These are phyloP conservation scores for Neobulgaria alba DNA, from an alignment of 2,329 filamentous ascomycete genomes.

Conservation along the genomic window DNA sequence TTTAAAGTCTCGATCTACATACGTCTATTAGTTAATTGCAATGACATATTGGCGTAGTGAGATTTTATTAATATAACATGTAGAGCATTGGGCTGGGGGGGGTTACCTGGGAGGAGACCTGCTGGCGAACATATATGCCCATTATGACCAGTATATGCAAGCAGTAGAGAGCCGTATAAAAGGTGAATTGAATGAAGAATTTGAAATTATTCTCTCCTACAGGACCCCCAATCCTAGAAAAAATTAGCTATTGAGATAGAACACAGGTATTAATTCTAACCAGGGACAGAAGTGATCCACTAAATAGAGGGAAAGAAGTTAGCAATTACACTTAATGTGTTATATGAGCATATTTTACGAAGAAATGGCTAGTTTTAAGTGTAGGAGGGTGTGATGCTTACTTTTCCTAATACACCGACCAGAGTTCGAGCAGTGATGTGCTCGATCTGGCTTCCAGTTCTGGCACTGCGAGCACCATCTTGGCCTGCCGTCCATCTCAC, in stretches of 20 bases:
- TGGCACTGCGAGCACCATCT: constrained; percentile 78
- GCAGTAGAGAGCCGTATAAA: constrained; percentile 64
- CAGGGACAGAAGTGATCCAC: constrained; percentile 94
- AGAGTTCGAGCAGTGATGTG: constrained; percentile 81
- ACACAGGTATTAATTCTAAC: constrained; percentile 20
- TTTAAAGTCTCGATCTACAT: constrained; percentile 33
- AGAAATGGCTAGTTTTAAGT: not conserved
- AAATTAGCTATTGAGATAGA: constrained; percentile 3
- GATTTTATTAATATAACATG: too few species aligned
- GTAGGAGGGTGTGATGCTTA: not conserved
- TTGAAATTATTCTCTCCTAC: constrained; percentile 84
- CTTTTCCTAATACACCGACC: constrained; percentile 78
- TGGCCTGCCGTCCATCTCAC: constrained; percentile 74
- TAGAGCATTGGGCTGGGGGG: too few species aligned
- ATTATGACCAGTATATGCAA: constrained; percentile 53
- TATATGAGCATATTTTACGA: not conserved
- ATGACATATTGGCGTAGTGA: too few species aligned
- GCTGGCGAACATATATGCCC: constrained; percentile 50
- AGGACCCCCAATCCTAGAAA: constrained; percentile 73
- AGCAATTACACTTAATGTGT: not conserved
- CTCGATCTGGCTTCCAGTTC: constrained; percentile 81
- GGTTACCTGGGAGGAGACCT: constrained; percentile 30
- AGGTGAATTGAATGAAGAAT: constrained; percentile 82
- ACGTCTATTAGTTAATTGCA: constrained; percentile 10
- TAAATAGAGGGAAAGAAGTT: not conserved